Percentiles rank a stretch among this genome's conserved stretches.
Evolutionary conservation across 2,329 filamentous ascomycete species (phyloP).

Genomic region (Thielaviopsis punctulata): DNA sequence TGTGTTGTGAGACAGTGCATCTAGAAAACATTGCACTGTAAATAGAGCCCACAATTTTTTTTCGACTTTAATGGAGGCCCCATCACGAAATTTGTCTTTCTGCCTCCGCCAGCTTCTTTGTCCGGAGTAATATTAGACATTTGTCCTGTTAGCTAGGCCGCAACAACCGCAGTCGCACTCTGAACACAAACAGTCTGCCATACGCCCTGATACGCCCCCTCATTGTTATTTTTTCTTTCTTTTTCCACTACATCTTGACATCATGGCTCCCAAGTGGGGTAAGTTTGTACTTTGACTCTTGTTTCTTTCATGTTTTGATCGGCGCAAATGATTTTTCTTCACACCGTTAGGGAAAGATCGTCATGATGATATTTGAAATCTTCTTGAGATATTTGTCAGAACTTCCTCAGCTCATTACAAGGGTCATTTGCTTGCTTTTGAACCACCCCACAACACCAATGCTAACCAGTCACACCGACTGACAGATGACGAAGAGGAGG

Average conservation of each 20-base stretch:
- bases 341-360: too few relatives aligned
- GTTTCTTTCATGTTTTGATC: background rate
- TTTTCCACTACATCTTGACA: constrained; percentile 15
- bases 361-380: too few relatives aligned
- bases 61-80: background rate
- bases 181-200: background rate
- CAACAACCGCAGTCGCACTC: background rate
- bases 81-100: background rate
- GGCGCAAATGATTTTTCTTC: background rate
- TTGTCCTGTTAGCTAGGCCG: background rate
- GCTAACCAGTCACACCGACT: constrained; percentile 15
- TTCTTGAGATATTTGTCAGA: background rate
- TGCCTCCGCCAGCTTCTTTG: background rate
- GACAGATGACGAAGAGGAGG: constrained; percentile 24
- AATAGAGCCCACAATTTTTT: background rate
- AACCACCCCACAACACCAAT: background rate
- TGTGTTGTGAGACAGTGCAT: background rate
- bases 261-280: constrained; percentile 29
- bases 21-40: background rate
- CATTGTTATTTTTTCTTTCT: background rate
- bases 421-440: background rate
- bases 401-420: background rate
- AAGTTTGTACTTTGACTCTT: constrained; percentile 16
- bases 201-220: too few relatives aligned
- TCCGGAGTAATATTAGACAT: background rate